Percentiles rank a stretch among this genome's conserved stretches.
Conservation (phyloP, 495 filamentous ascomycete species). For the Lichenothelia convexa region DNA sequence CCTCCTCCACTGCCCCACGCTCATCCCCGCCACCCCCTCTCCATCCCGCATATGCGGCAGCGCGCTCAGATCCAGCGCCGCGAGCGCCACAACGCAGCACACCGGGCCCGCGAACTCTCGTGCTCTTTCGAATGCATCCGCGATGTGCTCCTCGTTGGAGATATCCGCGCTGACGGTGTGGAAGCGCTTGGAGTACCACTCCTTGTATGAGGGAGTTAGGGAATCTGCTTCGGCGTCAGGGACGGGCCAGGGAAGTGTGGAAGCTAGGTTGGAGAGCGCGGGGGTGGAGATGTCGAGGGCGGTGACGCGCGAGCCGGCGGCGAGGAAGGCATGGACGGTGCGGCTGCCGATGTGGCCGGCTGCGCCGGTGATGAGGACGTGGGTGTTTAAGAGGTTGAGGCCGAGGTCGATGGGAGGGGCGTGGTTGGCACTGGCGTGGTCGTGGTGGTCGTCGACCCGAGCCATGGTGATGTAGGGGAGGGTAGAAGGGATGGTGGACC, state of each 20-base stretch:
- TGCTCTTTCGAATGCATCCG: conserved; percentile 16
- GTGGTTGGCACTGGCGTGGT: too few relatives aligned
- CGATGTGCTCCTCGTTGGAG: conserved; percentile 13
- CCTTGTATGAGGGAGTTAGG: too few relatives aligned
- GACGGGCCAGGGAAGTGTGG: background rate
- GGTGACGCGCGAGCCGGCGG: conserved; percentile 22
- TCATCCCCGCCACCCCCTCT: conserved; percentile 18
- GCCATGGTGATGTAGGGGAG: too few relatives aligned
- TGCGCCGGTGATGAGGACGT: conserved; percentile 38
- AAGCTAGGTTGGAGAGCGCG: background rate
- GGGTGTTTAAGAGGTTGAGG: conserved; percentile 19
- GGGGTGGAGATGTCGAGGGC: conserved; percentile 17
- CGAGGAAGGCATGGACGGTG: conserved; percentile 17
- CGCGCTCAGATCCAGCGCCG: conserved; percentile 22
- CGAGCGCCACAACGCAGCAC: conserved; percentile 24
- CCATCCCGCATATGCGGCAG: conserved; percentile 18
- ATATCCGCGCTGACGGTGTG: conserved; percentile 16
- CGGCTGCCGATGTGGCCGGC: conserved; percentile 18
- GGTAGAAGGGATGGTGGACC: too few relatives aligned
- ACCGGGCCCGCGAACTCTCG: conserved; percentile 16
- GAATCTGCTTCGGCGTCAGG: too few relatives aligned
- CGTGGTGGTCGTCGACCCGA: too few relatives aligned
- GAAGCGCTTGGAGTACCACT: conserved; percentile 1
- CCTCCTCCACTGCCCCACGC: conserved; percentile 17
- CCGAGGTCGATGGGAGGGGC: conserved; percentile 12